Conservation (phyloP, 495 filamentous ascomycete species). For the Penicillium nucicola region DNA sequence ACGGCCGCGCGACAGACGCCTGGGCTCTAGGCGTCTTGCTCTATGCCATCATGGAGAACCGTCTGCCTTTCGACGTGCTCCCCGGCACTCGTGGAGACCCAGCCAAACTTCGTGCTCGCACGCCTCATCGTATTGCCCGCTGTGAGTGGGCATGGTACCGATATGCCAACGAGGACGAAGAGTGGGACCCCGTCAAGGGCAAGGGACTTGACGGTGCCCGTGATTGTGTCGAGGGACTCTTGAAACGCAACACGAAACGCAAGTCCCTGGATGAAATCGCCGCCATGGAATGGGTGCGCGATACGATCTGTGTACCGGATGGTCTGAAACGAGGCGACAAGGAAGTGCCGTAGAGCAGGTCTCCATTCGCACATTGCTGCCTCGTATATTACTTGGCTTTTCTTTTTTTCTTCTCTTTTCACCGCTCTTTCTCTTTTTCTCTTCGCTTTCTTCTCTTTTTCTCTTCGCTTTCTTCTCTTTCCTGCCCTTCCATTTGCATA, state of each 20-base stretch:
- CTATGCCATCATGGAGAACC: conserved; percentile 88
- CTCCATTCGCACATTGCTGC: conserved; percentile 11
- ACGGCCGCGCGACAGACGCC: conserved; percentile 87
- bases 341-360: conserved; percentile 50
- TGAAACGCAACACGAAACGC: conserved; percentile 74
- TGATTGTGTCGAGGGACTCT: conserved; percentile 72
- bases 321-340: conserved; percentile 70
- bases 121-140: conserved; percentile 88
- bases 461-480: conserved; percentile 1
- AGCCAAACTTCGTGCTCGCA: conserved; percentile 66
- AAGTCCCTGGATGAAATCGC: conserved; percentile 70
- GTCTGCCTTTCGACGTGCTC: conserved; percentile 86
- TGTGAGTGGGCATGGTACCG: conserved; percentile 93
- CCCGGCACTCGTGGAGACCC: conserved; percentile 70
- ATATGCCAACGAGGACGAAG: conserved; percentile 72
- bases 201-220: conserved; percentile 68
- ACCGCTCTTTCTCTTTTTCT: conserved; percentile 1
- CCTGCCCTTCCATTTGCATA: not conserved
- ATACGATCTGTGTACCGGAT: conserved; percentile 66
- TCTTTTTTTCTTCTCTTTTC: conserved; percentile 10
- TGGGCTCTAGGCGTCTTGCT: conserved; percentile 94
- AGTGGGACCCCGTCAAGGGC: conserved; percentile 59
- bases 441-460: conserved; percentile 2
- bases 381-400: not conserved
- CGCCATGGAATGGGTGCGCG: conserved; percentile 69